phyloP scores from a whole-genome alignment of 2,329 filamentous ascomycete species.

The Aspergillus piperis region DNA sequence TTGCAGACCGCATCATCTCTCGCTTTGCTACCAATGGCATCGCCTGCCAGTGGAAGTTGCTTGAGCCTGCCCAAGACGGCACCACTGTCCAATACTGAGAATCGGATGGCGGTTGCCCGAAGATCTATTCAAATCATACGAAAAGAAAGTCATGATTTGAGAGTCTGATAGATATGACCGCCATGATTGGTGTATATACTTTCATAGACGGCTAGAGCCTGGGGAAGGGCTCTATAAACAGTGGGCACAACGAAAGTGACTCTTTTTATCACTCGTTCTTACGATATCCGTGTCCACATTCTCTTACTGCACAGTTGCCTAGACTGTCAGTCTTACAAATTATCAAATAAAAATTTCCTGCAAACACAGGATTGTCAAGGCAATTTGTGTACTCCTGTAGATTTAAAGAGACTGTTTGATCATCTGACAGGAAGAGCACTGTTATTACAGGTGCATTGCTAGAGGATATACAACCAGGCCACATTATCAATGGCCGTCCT shows the following conservation, averaged over 20 bases:
- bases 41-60: conserved; percentile 78
- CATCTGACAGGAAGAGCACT: no score
- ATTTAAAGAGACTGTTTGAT: no score
- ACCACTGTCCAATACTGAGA: conserved; percentile 36
- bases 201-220: not conserved
- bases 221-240: not conserved
- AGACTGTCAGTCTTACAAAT: not conserved
- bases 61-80: conserved; percentile 78
- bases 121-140: no score
- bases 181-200: not conserved
- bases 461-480: no score
- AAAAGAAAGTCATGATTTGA: not conserved
- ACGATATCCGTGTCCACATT: not conserved
- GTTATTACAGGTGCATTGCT: no score
- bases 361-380: no score
- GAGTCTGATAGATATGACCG: not conserved
- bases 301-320: not conserved
- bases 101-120: not conserved
- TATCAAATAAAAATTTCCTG: no score
- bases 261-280: not conserved
- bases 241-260: not conserved
- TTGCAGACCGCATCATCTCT: conserved; percentile 75
- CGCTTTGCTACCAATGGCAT: conserved; percentile 69
- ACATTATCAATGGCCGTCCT: no score
- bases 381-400: no score